Percentiles rank a stretch among this genome's conserved stretches.
phyloP scores from a whole-genome alignment of 2,329 filamentous ascomycete species.

The Colletotrichum australisinense region DNA sequence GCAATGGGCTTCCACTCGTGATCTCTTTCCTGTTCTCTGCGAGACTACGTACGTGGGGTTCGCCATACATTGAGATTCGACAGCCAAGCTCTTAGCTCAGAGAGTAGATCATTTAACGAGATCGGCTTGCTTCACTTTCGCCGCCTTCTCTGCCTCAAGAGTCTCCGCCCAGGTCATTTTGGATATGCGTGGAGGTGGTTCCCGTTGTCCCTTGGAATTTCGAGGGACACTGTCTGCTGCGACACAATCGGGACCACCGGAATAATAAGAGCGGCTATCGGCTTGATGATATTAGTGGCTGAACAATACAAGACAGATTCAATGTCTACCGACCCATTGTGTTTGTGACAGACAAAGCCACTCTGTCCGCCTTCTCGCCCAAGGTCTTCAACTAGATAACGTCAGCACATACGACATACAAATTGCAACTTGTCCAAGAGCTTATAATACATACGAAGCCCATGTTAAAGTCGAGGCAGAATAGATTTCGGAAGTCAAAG shows the following conservation, averaged over 20 bases:
- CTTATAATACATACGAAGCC: not conserved
- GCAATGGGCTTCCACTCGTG: no score
- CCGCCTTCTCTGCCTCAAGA: not conserved
- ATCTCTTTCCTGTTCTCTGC: no score
- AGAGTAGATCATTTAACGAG: not conserved
- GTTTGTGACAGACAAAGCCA: not conserved
- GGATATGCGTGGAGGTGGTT: conserved; percentile 16
- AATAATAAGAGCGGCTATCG: not conserved
- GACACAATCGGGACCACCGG: not conserved
- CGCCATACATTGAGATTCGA: no score
- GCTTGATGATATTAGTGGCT: not conserved
- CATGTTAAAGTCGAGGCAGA: not conserved
- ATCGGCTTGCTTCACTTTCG: not conserved
- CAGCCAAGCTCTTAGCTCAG: not conserved
- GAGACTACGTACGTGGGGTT: no score
- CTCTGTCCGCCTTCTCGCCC: not conserved
- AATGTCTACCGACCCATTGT: not conserved
- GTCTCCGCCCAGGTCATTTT: conserved; percentile 21
- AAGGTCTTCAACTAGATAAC: not conserved
- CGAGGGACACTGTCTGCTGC: not conserved
- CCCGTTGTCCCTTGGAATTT: not conserved
- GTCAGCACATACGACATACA: not conserved
- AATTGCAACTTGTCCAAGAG: no score
- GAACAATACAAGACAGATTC: rapidly evolving
- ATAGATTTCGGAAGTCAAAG: no score